Conservation (phyloP, 768 basidiomycete species). For the Amanita pseudoporphyria region DNA sequence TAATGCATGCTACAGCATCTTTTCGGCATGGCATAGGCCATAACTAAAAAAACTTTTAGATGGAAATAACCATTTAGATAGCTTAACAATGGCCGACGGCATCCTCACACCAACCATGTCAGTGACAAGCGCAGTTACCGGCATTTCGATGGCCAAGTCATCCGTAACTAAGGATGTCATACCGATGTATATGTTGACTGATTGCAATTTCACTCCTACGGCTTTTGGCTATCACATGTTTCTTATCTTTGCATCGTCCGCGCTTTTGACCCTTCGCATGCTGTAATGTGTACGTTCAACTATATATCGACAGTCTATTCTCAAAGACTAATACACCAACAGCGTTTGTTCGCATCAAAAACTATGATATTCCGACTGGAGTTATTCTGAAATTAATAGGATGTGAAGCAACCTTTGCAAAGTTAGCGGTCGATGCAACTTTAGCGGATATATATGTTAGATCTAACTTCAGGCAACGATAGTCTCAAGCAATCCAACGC, state of each 20-base stretch:
- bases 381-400: constrained; percentile 60
- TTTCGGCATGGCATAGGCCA: constrained; percentile 43
- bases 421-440: constrained; percentile 26
- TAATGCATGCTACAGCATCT: constrained; percentile 30
- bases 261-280: constrained; percentile 59
- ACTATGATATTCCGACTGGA: constrained; percentile 54
- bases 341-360: constrained; percentile 59
- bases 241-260: constrained; percentile 48
- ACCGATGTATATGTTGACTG: constrained; percentile 29
- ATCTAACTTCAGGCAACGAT: constrained; percentile 12
- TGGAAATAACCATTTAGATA: constrained; percentile 10
- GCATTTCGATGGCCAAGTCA: constrained; percentile 52
- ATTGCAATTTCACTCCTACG: constrained; percentile 37
- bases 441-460: background rate
- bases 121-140: constrained; percentile 56
- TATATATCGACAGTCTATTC: background rate
- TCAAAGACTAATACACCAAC: background rate
- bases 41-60: too few relatives aligned
- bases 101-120: constrained; percentile 62
- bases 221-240: constrained; percentile 39
- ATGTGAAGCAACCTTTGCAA: constrained; percentile 59
- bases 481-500: constrained; percentile 60
- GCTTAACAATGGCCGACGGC: constrained; percentile 60
- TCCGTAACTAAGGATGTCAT: constrained; percentile 35
- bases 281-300: constrained; percentile 41